These are phyloP conservation scores for Yamadazyma akitaensis DNA, from an alignment of 805 yeast genomes.

Conservation along the genomic window DNA sequence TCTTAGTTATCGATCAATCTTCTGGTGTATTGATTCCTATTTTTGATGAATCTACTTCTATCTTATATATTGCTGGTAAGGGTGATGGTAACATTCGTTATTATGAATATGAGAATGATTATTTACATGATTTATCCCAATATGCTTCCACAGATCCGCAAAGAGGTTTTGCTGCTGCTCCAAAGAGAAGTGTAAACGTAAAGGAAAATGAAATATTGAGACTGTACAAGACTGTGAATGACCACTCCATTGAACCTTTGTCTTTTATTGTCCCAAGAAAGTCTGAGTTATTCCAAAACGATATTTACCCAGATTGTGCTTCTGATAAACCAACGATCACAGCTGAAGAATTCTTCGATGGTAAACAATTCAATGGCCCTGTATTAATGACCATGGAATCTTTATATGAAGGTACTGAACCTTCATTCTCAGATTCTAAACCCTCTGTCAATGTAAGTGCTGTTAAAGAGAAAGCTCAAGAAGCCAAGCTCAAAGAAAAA, in stretches of 20 bases:
- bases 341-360: constrained; percentile 76
- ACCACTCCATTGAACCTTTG: constrained; percentile 80
- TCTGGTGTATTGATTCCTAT: constrained; percentile 94
- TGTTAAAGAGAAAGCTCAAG: constrained; percentile 22
- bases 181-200: constrained; percentile 75
- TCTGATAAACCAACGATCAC: constrained; percentile 73
- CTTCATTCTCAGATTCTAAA: constrained; percentile 42
- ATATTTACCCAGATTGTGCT: constrained; percentile 89
- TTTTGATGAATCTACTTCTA: constrained; percentile 75
- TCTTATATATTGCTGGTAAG: constrained; percentile 90
- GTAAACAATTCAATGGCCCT: constrained; percentile 82
- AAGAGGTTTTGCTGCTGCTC: constrained; percentile 91
- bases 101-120: constrained; percentile 84
- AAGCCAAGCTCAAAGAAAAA: constrained; percentile 14
- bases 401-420: constrained; percentile 70
- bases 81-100: constrained; percentile 98
- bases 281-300: constrained; percentile 88
- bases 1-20: constrained; percentile 79
- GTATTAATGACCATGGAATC: constrained; percentile 71
- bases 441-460: constrained; percentile 30
- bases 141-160: constrained; percentile 88
- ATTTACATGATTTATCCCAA: constrained; percentile 80
- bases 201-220: constrained; percentile 81
- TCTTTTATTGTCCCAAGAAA: constrained; percentile 93
- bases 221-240: constrained; percentile 85